Evolutionary conservation across 2,329 filamentous ascomycete genomes (phyloP), one percentile per base, ranked within the genome.

Genomic region (Colletotrichum endophyticum): DNA sequence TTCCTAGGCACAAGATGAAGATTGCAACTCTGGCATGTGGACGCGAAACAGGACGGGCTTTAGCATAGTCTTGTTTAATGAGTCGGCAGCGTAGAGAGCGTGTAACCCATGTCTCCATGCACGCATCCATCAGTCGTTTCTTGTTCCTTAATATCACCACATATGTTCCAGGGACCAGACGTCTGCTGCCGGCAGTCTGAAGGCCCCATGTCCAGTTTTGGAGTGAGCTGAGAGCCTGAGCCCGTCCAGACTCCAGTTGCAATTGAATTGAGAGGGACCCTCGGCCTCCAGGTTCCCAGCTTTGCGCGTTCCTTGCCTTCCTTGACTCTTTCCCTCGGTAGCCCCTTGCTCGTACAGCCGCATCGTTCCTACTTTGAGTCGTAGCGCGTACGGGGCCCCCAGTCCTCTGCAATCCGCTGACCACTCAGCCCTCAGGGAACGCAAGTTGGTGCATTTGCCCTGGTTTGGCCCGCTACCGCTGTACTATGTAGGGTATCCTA

Each of bases 121-220:
- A 16, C 44, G 69, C 36, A 56, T 66, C 59, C 70, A 70, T 76
- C 70, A 70, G 67, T 69, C 64, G 74, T 76, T 76, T 74, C 70
- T 70, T 53, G 49, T 66, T 68, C 70, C 59, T 76, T 76, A 74
- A 66, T 32, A 62, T 57, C 70, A 69, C 53, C 25, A 74, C 74
- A 39, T 74, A 76, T 70, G 27, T 32, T 53, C 25, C 74, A 59
- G 49, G 70, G 44, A 28, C 70, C 32, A 19, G 30, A 64, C 36
- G 28, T 72, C 44, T 66, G 27, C 59, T 66, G 27, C 39, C 73
- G 57, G 70, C 64, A 76, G 73, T 76, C 70, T 57, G 44, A 67
- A 69, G 70, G 70, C 49, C 57, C 70, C 27, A 6, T 44, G 30
- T 27, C 30, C 63, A 63, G 73, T 76, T 76, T 76, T 75, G 63